phyloP scores from a whole-genome alignment of 2,329 filamentous ascomycete species.

The Paecilomyces niveus region DNA sequence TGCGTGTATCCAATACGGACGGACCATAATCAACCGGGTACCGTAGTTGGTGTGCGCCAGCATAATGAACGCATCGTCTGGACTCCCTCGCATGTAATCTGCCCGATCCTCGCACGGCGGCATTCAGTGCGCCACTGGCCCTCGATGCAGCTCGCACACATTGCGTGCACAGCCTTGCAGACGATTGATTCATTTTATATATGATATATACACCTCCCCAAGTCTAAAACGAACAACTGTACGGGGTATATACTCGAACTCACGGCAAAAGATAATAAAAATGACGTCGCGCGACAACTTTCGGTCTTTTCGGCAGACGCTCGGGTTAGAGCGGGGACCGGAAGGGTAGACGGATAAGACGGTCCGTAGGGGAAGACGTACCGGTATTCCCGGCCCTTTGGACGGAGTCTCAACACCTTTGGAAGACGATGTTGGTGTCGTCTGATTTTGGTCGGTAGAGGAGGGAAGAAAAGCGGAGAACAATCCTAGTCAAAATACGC shows the following conservation, averaged over 20 bases:
- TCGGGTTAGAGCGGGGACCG: background rate
- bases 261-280: no score
- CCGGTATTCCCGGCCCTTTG: background rate
- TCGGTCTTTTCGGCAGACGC: no score
- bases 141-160: conserved; percentile 20
- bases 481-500: background rate
- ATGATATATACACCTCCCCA: background rate
- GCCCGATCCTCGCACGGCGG: conserved; percentile 11
- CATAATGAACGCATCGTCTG: conserved; percentile 10
- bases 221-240: no score
- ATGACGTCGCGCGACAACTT: no score
- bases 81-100: conserved; percentile 12
- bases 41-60: conserved; percentile 1
- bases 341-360: background rate
- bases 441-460: background rate
- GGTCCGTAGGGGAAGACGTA: background rate
- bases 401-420: no score
- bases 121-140: conserved; percentile 11
- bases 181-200: conserved; percentile 20
- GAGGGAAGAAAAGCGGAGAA: background rate
- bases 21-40: background rate
- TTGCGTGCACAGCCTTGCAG: conserved; percentile 22
- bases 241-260: no score
- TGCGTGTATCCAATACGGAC: background rate
- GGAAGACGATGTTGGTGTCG: background rate